Base-by-base conservation (phyloP, 345 rosid species). In the Ceriops zippeliana region DNA sequence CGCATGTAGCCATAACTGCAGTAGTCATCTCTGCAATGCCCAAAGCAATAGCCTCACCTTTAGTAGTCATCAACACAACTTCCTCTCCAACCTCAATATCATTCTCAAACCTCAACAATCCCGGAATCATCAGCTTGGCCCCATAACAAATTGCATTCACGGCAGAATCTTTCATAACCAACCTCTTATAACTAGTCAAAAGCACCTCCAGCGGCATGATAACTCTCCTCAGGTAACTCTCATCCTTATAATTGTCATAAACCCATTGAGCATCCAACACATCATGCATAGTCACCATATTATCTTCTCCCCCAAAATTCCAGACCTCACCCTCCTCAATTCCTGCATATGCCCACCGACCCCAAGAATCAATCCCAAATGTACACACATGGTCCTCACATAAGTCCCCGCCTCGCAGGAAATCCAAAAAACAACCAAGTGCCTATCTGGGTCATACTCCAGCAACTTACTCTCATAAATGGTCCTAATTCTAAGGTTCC, bases 11-110 rank as follows among this genome's bases (percentile, higher is more conserved):
- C 84, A 93, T 93, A 37, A 89, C 92, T 0, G 97, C 92, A 9
- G 98, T 93, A 0, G 98, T 93, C 98, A 93, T 93, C 84, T 91
- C 98, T 0, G 98, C 98, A 47, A 93, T 86, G 13, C 98, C 97
- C 73, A 93, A 58, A 9, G 98, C 98, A 72, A 93, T 52, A 0
- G 98, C 98, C 82, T 93, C 98, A 20, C 98, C 98, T 64, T 93
- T 93, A 2, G 98, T 93, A 21, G 98, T 90, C 98, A 93, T 93
- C 70, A 93, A 65, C 65, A 90, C 98, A 21, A 93, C 88, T 73
- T 93, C 98, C 58, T 87, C 95, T 20, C 97, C 96, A 15, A 80
- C 86, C 80, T 89, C 97, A 20, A 91, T 83, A 34, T 90, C 97
- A 70, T 89, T 91, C 85, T 93, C 98, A 27, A 91, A 91, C 75